Evolutionary conservation across 139 green algal species (phyloP), one percentile per base, ranked within the genome.

Genomic region (Dunaliella primolecta): DNA sequence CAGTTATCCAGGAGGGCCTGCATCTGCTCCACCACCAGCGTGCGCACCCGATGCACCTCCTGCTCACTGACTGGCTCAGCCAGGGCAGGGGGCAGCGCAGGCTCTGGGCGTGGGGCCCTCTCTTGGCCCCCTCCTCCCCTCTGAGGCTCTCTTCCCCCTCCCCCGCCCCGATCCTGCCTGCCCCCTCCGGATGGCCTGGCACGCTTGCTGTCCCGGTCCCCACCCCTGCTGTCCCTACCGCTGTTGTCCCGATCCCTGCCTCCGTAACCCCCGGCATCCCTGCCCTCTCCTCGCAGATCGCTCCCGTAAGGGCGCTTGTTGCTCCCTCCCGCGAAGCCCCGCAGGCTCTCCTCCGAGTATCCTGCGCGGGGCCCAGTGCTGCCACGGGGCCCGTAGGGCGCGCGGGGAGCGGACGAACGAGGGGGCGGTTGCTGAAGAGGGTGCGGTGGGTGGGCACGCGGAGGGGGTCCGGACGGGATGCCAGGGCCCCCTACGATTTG

Each of bases 11-110:
- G 31, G 1, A 81, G 15, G 3, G 1, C 38, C 31, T 36, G 77
- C 77, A 81, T 81, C 35, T 81, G 77, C 34, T 81, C 77, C 77
- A 36, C 77, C 34, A 81, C 77, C 1, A 81, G 35, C 21, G 34
- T 64, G 77, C 77, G 77, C 77, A 81, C 7, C 23, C 35, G 77
- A 33, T 57, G 30, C 33, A 81, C 30, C 35, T 81, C 77, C 77
- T 81, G 32, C 15, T 81, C 35, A n/a, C 33, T 70, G 30, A 64
- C 15, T 31, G 77, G 77, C 30, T 80, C 75, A 2, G 2, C 2
- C 27, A 32, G 21, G 71, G 27, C 71, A 32, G 71, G 46, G 46
- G 46, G 46, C 46, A 64, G 46, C 46, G 46, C 46, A 64, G 46
- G 46, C 46, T 64, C 46, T 15, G 46, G 7, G 15, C 46, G 46